These are phyloP conservation scores for Pelagomonas calceolata DNA, from an alignment of 108 stramenopile species.

Conservation along the genomic window DNA sequence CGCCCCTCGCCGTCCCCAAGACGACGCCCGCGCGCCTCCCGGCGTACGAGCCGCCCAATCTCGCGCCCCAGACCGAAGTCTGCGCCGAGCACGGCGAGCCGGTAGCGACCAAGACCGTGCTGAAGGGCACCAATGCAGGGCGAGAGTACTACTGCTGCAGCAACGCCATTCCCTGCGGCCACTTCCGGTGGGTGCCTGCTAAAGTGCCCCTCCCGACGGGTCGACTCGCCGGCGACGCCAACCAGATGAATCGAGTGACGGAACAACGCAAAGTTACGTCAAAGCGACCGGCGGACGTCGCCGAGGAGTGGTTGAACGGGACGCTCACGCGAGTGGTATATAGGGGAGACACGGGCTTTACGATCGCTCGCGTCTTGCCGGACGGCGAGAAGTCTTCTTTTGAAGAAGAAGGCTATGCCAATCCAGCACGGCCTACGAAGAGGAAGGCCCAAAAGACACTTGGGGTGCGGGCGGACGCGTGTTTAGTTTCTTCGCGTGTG, in stretches of 20 bases:
- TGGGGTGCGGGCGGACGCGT: not conserved
- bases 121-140: not conserved
- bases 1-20: not conserved
- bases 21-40: not conserved
- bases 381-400: too few species aligned
- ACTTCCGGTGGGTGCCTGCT: not conserved
- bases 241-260: not conserved
- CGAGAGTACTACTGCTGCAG: not conserved
- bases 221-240: not conserved
- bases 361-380: not conserved
- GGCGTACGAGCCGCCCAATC: not conserved
- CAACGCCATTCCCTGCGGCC: not conserved
- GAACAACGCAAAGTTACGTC: too few species aligned
- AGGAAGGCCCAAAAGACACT: not conserved
- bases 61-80: not conserved
- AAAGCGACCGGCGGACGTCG: not conserved
- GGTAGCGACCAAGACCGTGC: not conserved
- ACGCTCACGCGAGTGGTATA: not conserved
- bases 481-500: not conserved
- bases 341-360: not conserved
- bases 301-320: not conserved
- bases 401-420: too few species aligned
- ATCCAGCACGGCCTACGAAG: too few species aligned
- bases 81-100: not conserved
- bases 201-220: not conserved